Evolutionary conservation across 2,329 filamentous ascomycete species (phyloP).

Genomic region (Paecilomyces sp.): DNA sequence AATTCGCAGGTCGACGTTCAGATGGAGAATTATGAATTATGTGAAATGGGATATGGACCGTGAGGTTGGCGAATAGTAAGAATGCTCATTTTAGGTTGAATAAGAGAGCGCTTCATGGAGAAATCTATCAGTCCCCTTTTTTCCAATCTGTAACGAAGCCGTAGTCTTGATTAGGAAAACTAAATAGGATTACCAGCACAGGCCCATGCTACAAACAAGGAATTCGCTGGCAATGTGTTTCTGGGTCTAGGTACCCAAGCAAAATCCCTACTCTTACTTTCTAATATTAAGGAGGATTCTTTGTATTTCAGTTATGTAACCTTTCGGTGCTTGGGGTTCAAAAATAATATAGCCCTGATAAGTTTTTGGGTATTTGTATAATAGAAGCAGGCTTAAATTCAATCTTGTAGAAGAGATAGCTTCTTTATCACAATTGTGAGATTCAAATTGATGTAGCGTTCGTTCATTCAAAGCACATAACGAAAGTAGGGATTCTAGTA

Average conservation of each 20-base stretch:
- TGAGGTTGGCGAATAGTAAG: constrained; percentile 46
- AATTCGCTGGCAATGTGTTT: neutral
- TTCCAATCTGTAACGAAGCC: neutral
- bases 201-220: too few relatives aligned
- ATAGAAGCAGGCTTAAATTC: too few relatives aligned
- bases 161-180: neutral
- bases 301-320: too few relatives aligned
- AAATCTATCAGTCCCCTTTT: neutral
- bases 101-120: neutral
- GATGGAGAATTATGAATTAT: constrained; percentile 42
- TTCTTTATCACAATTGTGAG: too few relatives aligned
- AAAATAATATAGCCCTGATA: too few relatives aligned
- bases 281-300: too few relatives aligned
- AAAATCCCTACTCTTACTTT: too few relatives aligned
- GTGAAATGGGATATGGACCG: constrained; percentile 48
- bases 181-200: neutral
- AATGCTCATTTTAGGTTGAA: neutral
- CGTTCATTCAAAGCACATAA: neutral
- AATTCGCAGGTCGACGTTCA: constrained; percentile 42
- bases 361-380: too few relatives aligned
- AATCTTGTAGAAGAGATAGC: too few relatives aligned
- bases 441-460: neutral
- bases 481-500: neutral
- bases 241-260: neutral
- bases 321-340: too few relatives aligned